Conservation (phyloP, 176 grass and related monocot species). For the Raddia distichophylla region DNA sequence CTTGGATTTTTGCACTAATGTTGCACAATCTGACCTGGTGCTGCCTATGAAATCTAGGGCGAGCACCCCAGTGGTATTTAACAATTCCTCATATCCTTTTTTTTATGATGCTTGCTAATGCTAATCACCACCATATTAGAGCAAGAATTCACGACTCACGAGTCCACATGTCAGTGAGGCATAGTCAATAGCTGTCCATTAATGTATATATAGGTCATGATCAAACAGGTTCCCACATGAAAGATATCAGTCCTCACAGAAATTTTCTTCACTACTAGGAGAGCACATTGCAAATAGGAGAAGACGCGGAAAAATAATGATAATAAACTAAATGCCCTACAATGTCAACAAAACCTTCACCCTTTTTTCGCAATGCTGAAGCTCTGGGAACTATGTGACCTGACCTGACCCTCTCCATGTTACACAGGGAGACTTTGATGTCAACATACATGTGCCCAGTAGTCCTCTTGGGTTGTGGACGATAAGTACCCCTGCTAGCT, state of each 20-base stretch:
- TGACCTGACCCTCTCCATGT: conserved; percentile 13
- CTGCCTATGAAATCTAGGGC: neutral
- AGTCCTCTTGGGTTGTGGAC: conserved; percentile 39
- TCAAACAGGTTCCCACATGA: neutral
- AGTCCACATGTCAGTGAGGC: neutral
- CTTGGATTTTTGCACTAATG: conserved; percentile 41
- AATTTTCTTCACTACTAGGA: neutral
- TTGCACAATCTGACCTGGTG: neutral
- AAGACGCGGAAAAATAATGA: neutral
- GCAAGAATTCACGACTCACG: too few species aligned
- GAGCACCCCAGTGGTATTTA: neutral
- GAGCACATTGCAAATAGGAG: neutral
- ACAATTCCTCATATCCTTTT: neutral
- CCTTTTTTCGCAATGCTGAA: conserved; percentile 7
- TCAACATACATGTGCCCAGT: conserved; percentile 43
- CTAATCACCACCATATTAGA: neutral
- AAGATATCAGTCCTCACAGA: neutral
- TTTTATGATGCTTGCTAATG: neutral
- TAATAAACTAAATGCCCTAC: neutral
- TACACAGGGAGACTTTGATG: conserved; percentile 33
- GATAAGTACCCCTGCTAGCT: conserved; percentile 47
- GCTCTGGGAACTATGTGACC: conserved; percentile 33
- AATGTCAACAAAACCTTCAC: conserved; percentile 23
- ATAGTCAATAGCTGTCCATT: neutral
- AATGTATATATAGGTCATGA: neutral